Conservation (phyloP, 495 filamentous ascomycete species). For the Gamarada debralockiae region DNA sequence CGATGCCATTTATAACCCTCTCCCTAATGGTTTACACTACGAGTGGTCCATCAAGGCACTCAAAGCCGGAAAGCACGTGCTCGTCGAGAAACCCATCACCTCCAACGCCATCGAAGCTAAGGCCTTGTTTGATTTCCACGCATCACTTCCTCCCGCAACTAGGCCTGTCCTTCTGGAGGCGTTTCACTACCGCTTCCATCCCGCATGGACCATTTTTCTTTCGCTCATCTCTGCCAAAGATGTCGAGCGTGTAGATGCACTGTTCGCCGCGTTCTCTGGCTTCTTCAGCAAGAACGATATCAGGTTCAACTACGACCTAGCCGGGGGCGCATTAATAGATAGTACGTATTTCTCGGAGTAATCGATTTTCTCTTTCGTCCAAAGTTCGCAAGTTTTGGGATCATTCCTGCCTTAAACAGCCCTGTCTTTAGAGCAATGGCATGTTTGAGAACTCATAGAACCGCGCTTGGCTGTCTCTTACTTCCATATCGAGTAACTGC, state of each 20-base stretch:
- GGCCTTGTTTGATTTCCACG: conserved; percentile 39
- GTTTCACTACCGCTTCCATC: conserved; percentile 54
- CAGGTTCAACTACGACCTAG: conserved; percentile 48
- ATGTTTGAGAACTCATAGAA: no score
- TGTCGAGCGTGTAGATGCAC: no score
- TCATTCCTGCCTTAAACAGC: no score
- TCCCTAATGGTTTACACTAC: conserved; percentile 49
- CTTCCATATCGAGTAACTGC: no score
- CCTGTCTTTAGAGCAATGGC: no score
- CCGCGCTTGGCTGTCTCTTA: no score
- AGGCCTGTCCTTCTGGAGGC: conserved; percentile 54
- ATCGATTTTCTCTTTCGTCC: no score
- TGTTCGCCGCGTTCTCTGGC: no score
- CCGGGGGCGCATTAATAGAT: conserved; percentile 58
- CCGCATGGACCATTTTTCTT: conserved; percentile 47
- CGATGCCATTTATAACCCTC: conserved; percentile 46
- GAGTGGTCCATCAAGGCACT: conserved; percentile 52
- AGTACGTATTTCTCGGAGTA: no score
- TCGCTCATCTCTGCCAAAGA: conserved; percentile 35
- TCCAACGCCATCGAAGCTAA: conserved; percentile 46
- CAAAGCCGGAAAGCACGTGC: conserved; percentile 53
- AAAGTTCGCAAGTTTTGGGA: no score
- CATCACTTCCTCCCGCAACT: conserved; percentile 28
- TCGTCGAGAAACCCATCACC: conserved; percentile 53
- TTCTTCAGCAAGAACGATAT: conserved; percentile 44